Percentiles rank a stretch among this genome's conserved stretches.
These are phyloP conservation scores for Alternaria longipes DNA, from an alignment of 2,329 filamentous ascomycete genomes.

Conservation along the genomic window DNA sequence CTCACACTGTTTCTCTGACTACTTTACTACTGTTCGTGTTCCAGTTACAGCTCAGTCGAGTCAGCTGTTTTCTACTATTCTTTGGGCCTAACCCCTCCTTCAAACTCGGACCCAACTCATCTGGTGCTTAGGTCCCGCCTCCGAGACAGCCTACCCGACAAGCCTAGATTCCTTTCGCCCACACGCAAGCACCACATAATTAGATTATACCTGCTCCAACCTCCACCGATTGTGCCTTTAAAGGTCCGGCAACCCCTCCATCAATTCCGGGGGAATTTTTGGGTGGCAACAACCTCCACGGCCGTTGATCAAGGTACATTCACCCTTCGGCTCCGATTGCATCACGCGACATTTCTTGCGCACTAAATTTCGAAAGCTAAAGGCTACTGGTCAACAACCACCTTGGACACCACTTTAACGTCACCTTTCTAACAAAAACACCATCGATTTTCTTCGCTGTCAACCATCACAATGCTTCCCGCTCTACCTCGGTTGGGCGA, in stretches of 20 bases:
- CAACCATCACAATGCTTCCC: conserved; percentile 49
- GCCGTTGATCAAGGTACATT: background rate
- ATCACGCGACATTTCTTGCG: conserved; percentile 15
- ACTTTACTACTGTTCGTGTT: conserved; percentile 7
- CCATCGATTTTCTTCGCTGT: background rate
- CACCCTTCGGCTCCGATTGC: conserved; percentile 6
- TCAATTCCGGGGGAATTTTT: conserved; percentile 5
- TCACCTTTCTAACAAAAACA: background rate
- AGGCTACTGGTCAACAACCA: background rate
- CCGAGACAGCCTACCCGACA: conserved; percentile 20
- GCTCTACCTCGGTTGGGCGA: conserved; percentile 67
- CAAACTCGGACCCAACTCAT: conserved; percentile 13
- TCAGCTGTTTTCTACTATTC: background rate
- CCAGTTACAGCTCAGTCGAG: conserved; percentile 3
- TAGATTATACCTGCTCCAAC: background rate
- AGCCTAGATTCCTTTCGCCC: conserved; percentile 28
- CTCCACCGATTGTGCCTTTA: background rate
- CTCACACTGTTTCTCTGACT: conserved; percentile 2
- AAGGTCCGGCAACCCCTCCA: background rate
- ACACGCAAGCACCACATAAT: conserved; percentile 14
- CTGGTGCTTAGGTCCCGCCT: conserved; percentile 16
- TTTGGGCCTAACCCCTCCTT: background rate
- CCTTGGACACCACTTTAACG: background rate
- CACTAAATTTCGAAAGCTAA: background rate
- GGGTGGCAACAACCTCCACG: conserved; percentile 14